These are phyloP conservation scores for Oligophagozyma castellii DNA, from an alignment of 1,139 yeast species.

Conservation along the genomic window DNA sequence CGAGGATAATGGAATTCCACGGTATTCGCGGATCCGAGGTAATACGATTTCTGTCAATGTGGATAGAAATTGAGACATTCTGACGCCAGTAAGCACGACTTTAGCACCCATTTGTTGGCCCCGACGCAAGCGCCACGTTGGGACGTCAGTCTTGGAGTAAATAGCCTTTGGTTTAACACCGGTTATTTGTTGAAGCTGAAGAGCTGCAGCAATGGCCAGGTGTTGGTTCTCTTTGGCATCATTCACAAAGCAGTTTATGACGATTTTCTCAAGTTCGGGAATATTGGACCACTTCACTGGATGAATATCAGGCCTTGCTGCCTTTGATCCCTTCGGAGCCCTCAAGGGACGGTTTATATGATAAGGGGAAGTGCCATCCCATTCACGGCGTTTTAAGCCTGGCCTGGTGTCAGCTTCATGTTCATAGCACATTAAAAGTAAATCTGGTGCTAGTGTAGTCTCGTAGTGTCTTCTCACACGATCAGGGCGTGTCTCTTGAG, in stretches of 20 bases:
- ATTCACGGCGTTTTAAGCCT: conserved; percentile 66
- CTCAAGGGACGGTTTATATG: conserved; percentile 63
- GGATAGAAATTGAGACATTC: conserved; percentile 72
- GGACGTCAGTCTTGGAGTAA: conserved; percentile 66
- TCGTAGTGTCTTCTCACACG: conserved; percentile 68
- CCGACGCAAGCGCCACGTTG: conserved; percentile 75
- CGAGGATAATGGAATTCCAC: conserved; percentile 58
- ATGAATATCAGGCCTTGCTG: conserved; percentile 59
- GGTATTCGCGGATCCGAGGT: conserved; percentile 83
- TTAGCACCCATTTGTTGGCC: conserved; percentile 92
- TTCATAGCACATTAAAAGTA: conserved; percentile 61
- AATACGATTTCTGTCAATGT: conserved; percentile 85
- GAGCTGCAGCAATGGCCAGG: conserved; percentile 61
- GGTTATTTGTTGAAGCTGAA: conserved; percentile 85
- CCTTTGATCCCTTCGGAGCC: conserved; percentile 52
- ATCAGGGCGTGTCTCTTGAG: conserved; percentile 60
- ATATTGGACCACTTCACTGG: conserved; percentile 54
- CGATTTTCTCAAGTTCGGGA: conserved; percentile 54
- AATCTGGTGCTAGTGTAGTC: conserved; percentile 60
- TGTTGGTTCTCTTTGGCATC: conserved; percentile 63
- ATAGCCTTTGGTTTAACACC: conserved; percentile 71
- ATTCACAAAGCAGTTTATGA: conserved; percentile 64
- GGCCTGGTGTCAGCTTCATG: conserved; percentile 40
- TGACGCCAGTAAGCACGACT: conserved; percentile 61
- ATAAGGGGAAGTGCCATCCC: conserved; percentile 88